Base-by-base conservation (phyloP, 176 grass and related monocot genomes). In the Cenchrus fungigraminus region DNA sequence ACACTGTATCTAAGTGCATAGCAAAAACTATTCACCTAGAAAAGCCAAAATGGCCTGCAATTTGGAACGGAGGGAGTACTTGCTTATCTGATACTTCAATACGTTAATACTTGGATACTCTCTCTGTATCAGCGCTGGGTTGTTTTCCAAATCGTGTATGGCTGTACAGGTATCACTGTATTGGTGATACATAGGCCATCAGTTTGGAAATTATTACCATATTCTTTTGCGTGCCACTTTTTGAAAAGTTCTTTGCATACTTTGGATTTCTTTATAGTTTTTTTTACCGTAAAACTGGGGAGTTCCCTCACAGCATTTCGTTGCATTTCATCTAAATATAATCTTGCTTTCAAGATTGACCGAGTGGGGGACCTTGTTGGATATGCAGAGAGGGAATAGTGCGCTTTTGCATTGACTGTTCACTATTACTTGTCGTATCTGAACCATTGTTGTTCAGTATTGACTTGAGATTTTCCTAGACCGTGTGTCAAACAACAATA, bases 281-380 rank as follows among this genome's bases (percentile, higher is more conserved):
- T 40, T 40, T 34, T 40, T 40, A 40, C 37, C 37, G 37, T 40
- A 40, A 40, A 40, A 40, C 37, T 40, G 37, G 37, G 37, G 37
- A 2, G 37, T 40, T 40, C 37, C 37, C 37, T 25, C 37, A 40
- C 37, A 40, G 4, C 37, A 40, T 40, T 40, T 40, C 4, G 37
- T 40, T 40, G 37, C 37, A 40, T 40, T 25, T 25, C 25, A 25
- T 54, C 69, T 53, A 80, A 78, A 85, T 80, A 59, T 53, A 19
- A 47, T 59, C 28, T 68, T 85, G 82, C 69, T 84, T 80, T 65
- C 68, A 22, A 55, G 78, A 68, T 42, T 89, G 82, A 81, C 32
- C 60, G 42, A 67, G 60, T 40, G 51, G 25, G 60, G 64, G 25
- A 11, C 20, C 74, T 42, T 54, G 68, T 75, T 80, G 71, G 76